Evolutionary conservation across 2,329 filamentous ascomycete species (phyloP).

Genomic region (Neopestalotiopsis sp.): DNA sequence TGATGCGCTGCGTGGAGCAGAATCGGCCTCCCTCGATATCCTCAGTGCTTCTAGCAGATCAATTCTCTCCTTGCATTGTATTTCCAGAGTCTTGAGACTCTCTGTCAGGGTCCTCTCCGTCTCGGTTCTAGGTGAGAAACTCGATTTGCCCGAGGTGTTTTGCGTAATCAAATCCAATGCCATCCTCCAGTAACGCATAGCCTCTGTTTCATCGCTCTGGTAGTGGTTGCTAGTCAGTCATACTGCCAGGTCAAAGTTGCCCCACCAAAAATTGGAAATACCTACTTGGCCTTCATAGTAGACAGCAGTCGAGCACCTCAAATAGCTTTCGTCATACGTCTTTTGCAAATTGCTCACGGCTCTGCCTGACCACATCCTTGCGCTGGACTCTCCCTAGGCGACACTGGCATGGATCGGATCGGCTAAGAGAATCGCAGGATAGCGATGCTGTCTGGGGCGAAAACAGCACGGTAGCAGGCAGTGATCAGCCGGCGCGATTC

Average conservation of each 20-base stretch:
- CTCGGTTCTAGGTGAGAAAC: constrained; percentile 75
- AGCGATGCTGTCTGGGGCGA: background rate
- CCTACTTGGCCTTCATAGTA: constrained; percentile 77
- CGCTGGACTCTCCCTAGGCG: background rate
- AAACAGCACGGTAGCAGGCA: background rate
- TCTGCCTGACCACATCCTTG: constrained; percentile 58
- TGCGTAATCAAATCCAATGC: constrained; percentile 90
- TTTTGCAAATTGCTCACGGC: constrained; percentile 82
- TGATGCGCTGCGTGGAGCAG: constrained; percentile 33
- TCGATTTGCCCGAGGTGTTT: constrained; percentile 77
- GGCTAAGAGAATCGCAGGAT: background rate
- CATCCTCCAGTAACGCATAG: constrained; percentile 86
- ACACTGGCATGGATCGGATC: background rate
- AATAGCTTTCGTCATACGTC: constrained; percentile 95
- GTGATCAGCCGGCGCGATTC: background rate
- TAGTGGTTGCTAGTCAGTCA: background rate
- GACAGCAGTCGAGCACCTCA: constrained; percentile 92
- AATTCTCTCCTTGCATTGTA: constrained; percentile 92
- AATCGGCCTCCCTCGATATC: constrained; percentile 60
- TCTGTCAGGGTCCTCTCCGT: constrained; percentile 84
- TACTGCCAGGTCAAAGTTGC: background rate
- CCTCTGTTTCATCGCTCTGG: constrained; percentile 89
- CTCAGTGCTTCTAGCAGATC: constrained; percentile 84
- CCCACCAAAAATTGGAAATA: constrained; percentile 48
- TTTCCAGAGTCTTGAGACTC: constrained; percentile 80